Evolutionary conservation across 306 rosid species (phyloP).

Genomic region (Mimosa pudica): DNA sequence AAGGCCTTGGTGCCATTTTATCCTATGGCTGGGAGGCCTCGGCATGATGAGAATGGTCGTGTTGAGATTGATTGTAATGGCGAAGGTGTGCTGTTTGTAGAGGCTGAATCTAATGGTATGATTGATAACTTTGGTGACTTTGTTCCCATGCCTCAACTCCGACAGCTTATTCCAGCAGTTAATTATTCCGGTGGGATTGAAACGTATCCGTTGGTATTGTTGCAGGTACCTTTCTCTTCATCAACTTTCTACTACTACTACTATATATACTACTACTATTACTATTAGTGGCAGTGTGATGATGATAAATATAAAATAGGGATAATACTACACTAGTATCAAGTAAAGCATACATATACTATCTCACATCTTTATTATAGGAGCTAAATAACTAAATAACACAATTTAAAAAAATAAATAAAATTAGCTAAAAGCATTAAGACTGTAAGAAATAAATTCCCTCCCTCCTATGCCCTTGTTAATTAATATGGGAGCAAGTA

Average conservation of each 20-base stretch:
- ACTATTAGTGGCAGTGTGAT: too few species aligned
- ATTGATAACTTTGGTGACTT: slow-evolving; percentile 83
- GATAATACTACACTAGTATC: too few species aligned
- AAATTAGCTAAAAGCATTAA: too few species aligned
- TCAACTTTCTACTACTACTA: neutral
- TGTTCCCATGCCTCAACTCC: slow-evolving; percentile 75
- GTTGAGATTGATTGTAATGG: slow-evolving; percentile 75
- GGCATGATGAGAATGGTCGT: slow-evolving; percentile 73
- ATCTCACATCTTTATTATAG: too few species aligned
- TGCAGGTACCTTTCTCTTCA: slow-evolving; percentile 54
- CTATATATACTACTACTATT: too few species aligned
- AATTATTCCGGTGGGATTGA: slow-evolving; percentile 73
- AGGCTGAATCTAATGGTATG: slow-evolving; percentile 52
- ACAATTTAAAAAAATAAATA: too few species aligned
- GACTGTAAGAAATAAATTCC: too few species aligned
- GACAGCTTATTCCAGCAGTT: slow-evolving; percentile 71
- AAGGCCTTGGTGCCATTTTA: slow-evolving; percentile 74
- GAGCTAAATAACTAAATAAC: too few species aligned
- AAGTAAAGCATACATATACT: neutral
- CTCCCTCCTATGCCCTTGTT: too few species aligned
- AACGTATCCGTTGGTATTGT: slow-evolving; percentile 59
- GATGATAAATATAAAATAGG: too few species aligned
- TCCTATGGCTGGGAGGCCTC: slow-evolving; percentile 82
- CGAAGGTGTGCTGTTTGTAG: slow-evolving; percentile 74
- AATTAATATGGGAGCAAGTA: too few species aligned